Evolutionary conservation across 768 basidiomycete species (phyloP).

Genomic region (Macrocybe gigantea): DNA sequence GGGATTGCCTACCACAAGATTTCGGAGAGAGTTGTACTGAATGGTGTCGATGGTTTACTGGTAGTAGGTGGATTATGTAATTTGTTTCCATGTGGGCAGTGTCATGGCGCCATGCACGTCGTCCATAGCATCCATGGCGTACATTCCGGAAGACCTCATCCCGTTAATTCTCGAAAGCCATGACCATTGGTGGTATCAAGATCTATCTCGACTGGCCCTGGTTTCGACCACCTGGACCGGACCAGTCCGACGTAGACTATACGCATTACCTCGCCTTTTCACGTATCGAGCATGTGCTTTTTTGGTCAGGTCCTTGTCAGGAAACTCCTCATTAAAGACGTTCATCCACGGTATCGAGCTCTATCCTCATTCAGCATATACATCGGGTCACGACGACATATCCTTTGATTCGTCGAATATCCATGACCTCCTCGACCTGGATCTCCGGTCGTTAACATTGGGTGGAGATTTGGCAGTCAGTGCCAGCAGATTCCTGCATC

Average conservation of each 20-base stretch:
- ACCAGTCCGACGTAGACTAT: conserved; percentile 38
- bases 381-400: conserved; percentile 25
- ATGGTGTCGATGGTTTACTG: background rate
- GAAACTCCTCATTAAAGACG: conserved; percentile 26
- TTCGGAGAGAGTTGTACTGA: background rate
- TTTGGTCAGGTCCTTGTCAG: conserved; percentile 35
- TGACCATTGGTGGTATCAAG: conserved; percentile 49
- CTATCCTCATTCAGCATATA: conserved; percentile 20
- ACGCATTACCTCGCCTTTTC: conserved; percentile 32
- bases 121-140: too few relatives aligned
- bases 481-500: conserved; percentile 42
- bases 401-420: conserved; percentile 17
- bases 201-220: conserved; percentile 40
- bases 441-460: conserved; percentile 34
- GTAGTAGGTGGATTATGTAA: background rate
- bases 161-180: conserved; percentile 43
- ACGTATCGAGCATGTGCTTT: conserved; percentile 35
- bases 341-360: conserved; percentile 38
- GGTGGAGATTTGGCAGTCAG: conserved; percentile 42
- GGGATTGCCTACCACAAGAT: background rate
- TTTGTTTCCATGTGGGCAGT: background rate
- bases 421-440: conserved; percentile 6
- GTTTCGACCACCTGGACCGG: conserved; percentile 45
- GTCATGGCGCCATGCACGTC: background rate
- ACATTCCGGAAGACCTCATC: conserved; percentile 35